These are phyloP conservation scores for Lentinula novae-zelandiae DNA, from an alignment of 1,284 basidiomycete species.

Conservation along the genomic window DNA sequence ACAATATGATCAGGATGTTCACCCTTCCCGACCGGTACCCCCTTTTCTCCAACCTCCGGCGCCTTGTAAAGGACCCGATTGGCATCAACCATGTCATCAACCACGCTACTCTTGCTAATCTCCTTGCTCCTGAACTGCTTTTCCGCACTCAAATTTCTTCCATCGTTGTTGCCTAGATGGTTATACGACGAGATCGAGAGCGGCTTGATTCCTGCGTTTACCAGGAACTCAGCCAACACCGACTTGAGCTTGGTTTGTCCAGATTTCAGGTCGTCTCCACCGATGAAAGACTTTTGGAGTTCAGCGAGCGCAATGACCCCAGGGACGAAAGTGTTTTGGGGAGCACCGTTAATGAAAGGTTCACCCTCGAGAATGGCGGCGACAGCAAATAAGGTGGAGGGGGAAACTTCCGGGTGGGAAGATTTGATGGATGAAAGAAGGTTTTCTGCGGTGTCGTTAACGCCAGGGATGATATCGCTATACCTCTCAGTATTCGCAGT, in stretches of 20 bases:
- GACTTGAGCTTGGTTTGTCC: conserved; percentile 95
- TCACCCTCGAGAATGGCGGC: conserved; percentile 94
- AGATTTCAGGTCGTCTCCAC: conserved; percentile 97
- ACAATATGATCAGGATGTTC: conserved; percentile 98
- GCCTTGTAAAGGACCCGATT: conserved; percentile 91
- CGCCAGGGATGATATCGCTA: conserved; percentile 89
- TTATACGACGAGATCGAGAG: conserved; percentile 97
- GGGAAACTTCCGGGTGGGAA: conserved; percentile 91
- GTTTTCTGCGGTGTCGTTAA: conserved; percentile 94
- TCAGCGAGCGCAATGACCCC: conserved; percentile 94
- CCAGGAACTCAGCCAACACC: conserved; percentile 95
- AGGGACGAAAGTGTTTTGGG: conserved; percentile 99
- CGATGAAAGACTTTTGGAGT: conserved; percentile 88
- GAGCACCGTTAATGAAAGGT: conserved; percentile 97
- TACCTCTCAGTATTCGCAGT: conserved; percentile 99
- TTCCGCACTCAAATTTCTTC: conserved; percentile 90
- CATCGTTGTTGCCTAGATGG: conserved; percentile 98
- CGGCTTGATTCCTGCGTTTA: conserved; percentile 99
- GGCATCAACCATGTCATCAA: conserved; percentile 95
- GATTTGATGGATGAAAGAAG: conserved; percentile 80
- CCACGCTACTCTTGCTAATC: conserved; percentile 94
- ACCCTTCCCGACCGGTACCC: conserved; percentile 69
- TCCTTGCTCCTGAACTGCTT: conserved; percentile 98
- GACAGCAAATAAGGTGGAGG: conserved; percentile 94
- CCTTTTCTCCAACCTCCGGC: conserved; percentile 54